Base-by-base conservation (phyloP, 208 protist genomes). In the Porcisia deanei region DNA sequence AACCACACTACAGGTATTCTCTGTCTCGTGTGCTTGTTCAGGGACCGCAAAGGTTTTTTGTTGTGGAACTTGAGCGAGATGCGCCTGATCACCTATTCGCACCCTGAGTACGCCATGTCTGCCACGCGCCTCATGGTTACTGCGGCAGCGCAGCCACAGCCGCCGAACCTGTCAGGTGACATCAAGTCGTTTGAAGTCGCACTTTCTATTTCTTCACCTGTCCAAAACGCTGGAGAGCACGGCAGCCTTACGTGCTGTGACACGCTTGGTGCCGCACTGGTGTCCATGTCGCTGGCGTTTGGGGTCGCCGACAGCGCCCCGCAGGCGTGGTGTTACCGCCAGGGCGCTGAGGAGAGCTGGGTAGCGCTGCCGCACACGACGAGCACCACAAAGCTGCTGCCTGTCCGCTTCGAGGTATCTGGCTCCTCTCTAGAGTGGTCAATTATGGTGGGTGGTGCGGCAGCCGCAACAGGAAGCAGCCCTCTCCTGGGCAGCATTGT, bases 61-160 rank as follows among this genome's bases (percentile, higher is more conserved):
- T 53, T 96, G 71, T 94, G 88, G 85, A 88, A 93, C 76, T 82
- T 96, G 65, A 85, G 81, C 67, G 73, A 75, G 45, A 94, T 94
- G 90, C 86, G 86, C 47, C 88, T 92, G 79, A 71, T 88, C 67
- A 66, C 80, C 59, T 90, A 89, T 70, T 67, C 75, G 39, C 74
- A 84, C 30, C 84, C 85, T 18, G 70, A 79, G 53, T 92, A 85
- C 58, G 77, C 81, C 39, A 49, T 60, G 14, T 49, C 68, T 9
- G 88, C 88, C 39, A 81, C 73, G 63, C 76, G 79, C 54, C 80
- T 92, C 34, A 81, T 73, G 71, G 80, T 90, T 34, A 82, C 81
- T 6, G 79, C 76, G 34, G 84, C 88, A 25, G 69, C 77, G 54
- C 76, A 83, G 60, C 79, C 86, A 1, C 80, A 76, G 57, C 76